Base-by-base conservation (phyloP, 2,329 filamentous ascomycete genomes). In the Trichoderma sp. region DNA sequence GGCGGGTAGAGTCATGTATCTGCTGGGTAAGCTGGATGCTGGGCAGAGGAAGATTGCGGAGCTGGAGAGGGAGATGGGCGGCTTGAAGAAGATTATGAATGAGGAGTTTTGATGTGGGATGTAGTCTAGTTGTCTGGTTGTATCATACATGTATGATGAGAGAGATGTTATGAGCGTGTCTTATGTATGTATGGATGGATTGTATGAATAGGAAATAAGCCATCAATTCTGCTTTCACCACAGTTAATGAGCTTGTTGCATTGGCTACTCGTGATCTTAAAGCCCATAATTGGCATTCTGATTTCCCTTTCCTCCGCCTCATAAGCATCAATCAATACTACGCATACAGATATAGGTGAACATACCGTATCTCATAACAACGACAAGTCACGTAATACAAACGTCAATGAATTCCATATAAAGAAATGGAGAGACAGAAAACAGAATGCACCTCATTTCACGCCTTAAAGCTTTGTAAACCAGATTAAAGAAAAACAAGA, bases 41-140 rank as follows among this genome's bases (percentile, higher is more conserved):
- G 90, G 92, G 73, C 95, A 98, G 84, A 81, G 80, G 67, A 95
- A 92, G 84, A 90, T 98, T 73, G 86, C 90, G 76, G 85, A 82
- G 68, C 93, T 91, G 79, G 95, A 98, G 82, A 84, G 81, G 76
- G 90, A 97, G 79, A 93, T 92, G 81, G 88, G 81, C 2, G 82
- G 74, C 53, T 81, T 97, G 82, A 95, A 95, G 85, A 92, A 91
- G 85, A 82, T 93, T 71, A 65, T 83, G 64, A 78, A 75, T 34
- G 78, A 82, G 71, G 80, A 82, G 71, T 78, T 58, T 80, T 96
- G 74, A 77, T 24, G 5, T 0, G 15, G 39, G 15, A 43, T 43
- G 39, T 43, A 43, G 39, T 18, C 24, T 24, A 39, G 36, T 39
- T 34, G 34, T 34, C 4, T 39, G 36, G 36, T 43, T 43, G 39